Conservation (phyloP, 495 filamentous ascomycete species). For the Tuber brumale region DNA sequence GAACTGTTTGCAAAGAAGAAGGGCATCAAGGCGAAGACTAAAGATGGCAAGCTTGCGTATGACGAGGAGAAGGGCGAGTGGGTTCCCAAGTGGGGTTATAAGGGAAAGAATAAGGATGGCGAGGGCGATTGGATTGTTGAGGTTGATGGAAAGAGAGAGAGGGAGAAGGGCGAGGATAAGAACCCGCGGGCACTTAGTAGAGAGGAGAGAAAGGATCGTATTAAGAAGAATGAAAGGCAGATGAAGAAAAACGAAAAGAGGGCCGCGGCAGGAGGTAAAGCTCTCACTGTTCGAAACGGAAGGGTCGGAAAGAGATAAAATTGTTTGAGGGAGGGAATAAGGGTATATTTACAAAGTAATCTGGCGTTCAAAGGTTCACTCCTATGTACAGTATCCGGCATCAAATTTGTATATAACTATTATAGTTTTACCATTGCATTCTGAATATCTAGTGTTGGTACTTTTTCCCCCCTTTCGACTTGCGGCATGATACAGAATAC, state of each 20-base stretch:
- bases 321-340: background rate
- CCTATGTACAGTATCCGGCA: background rate
- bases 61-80: conserved; percentile 80
- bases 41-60: conserved; percentile 67
- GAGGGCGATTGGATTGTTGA: conserved; percentile 83
- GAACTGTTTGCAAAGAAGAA: conserved; percentile 90
- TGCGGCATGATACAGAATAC: background rate
- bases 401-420: background rate
- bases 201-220: conserved; percentile 57
- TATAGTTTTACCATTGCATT: background rate
- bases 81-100: conserved; percentile 91
- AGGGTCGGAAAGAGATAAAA: conserved; percentile 32
- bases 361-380: conserved; percentile 3
- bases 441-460: background rate
- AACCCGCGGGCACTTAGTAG: conserved; percentile 56
- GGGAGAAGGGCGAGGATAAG: conserved; percentile 50
- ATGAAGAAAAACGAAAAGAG: conserved; percentile 61
- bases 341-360: background rate
- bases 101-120: conserved; percentile 77
- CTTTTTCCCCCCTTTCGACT: background rate
- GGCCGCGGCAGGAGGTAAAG: conserved; percentile 46
- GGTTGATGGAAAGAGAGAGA: conserved; percentile 71
- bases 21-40: conserved; percentile 77
- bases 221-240: conserved; percentile 65
- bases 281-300: conserved; percentile 22